Evolutionary conservation across 2,329 filamentous ascomycete species (phyloP), one percentile per base, ranked within the genome.

Genomic region (Beauveria sp.): DNA sequence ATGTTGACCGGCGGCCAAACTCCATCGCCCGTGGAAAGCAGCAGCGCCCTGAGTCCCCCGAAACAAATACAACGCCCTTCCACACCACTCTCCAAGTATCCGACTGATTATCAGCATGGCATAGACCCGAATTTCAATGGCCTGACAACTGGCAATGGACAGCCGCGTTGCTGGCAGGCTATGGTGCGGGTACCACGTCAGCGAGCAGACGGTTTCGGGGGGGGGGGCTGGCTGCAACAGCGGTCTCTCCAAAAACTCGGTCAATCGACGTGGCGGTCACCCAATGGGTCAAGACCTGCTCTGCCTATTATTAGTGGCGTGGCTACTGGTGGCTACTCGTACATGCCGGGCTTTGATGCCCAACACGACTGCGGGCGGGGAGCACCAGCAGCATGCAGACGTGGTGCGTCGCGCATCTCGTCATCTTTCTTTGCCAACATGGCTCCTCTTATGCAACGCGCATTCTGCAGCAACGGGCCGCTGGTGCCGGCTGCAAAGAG

Each of bases 241-340:
- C 38, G 16, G 53, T 52, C 46, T 62, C 60, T 49, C n/a, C 34
- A 51, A 62, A 60, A 62, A 62, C 53, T 62, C 60, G 60, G 60
- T 62, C 60, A 62, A 62, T 58, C 52, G 54, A 62, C 60, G 53
- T 62, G 60, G 60, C 60, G 60, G 60, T 62, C 53, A 58, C 60
- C 48, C 46, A 62, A 62, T 20, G 60, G 60, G 48, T 46, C 60
- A 58, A 52, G 26, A 57, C 28, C 51, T 28, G 16, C 18, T 22
- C 34, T 40, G 50, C 31, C 28, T 34, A 52, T 60, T 53, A 60
- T 60, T 60, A 40, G 48, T 24, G 49, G 40, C 38, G 48, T 52
- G 48, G 24, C 57, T 34, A 42, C 57, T 9, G 7, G 57, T 60
- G 49, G 57, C 57, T 34, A 60, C 57, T 59, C 48, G 24, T 52